A percentile compares a stretch with the other conserved stretches of the same genome.
Conservation (phyloP, 495 filamentous ascomycete genomes). For the Hypomontagnella monticulosa region DNA sequence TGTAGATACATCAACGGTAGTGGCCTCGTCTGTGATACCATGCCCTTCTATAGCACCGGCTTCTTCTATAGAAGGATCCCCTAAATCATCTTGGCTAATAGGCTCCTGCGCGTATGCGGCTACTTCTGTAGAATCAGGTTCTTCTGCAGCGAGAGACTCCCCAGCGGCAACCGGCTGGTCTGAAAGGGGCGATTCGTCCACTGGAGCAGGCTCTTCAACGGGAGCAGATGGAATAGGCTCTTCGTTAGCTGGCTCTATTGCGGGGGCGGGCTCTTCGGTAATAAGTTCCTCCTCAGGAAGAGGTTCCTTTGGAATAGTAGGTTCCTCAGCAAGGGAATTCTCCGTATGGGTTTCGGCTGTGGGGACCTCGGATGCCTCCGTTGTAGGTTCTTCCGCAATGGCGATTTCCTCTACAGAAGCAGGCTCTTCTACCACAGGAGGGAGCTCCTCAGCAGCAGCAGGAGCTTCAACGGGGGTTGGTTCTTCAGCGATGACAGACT, state of each 20-base stretch:
- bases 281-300: not conserved
- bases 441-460: not conserved
- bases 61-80: not conserved
- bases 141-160: constrained; percentile 31
- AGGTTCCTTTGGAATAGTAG: not conserved
- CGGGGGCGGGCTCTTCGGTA: not conserved
- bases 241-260: not conserved
- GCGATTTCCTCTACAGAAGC: not conserved
- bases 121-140: constrained; percentile 28
- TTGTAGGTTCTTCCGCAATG: not conserved
- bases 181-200: constrained; percentile 7
- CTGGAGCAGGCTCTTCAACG: constrained; percentile 18
- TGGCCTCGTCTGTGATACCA: no score
- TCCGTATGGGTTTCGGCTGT: not conserved
- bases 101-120: not conserved
- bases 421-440: not conserved
- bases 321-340: not conserved
- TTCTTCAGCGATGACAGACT: no score
- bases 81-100: not conserved
- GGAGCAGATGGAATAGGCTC: not conserved
- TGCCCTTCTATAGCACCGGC: not conserved
- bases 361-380: not conserved
- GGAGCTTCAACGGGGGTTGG: no score
- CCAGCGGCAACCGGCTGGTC: constrained; percentile 20
- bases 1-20: no score